Evolutionary conservation across 1,139 yeast species (phyloP), one percentile per base, ranked within the genome.

Genomic region (Taphrina wiesneri): DNA sequence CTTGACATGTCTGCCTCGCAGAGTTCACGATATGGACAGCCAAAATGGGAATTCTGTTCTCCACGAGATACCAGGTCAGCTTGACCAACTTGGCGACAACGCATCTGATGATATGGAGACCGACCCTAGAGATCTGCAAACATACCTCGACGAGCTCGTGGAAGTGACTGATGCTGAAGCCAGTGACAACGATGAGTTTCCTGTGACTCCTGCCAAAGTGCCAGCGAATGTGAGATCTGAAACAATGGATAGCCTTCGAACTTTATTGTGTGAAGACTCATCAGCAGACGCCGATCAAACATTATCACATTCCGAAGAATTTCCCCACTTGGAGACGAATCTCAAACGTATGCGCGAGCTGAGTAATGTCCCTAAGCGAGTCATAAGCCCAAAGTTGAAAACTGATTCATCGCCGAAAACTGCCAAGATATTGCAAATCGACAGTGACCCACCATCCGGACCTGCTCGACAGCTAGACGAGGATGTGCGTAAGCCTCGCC

Each of bases 71-170:
- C 7, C 13, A 11, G 11, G 15, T 49, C 43, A 15, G 43, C 19
- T 13, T n/a, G 17, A 11, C 17, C n/a, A 39, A 5, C 3, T 39
- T 13, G 36, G 15, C 9, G 43, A 39, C 25, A 21, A 15, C 13
- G 36, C 11, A 5, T 26, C 25, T 49, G 32, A 17, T n/a, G 52
- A 47, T 13, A 21, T 34, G 23, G 56, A 25, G 5, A n/a, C 41
- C 11, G 56, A 52, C 28, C 54, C 54, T 13, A 36, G 54, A 6
- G 54, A 49, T 25, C 19, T 49, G 34, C 54, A 49, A 19, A 30
- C 34, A 15, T 52, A 52, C 28, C 28, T 52, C 13, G 28, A 28
- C 25, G 45, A 52, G 2, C 25, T 52, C 13, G 56, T 52, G 28
- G 56, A 52, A n/a, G 30, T 32, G 19, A 23, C 56, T 5, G 56